A percentile compares a stretch with the other conserved stretches of the same genome.
Conservation (phyloP, 345 rosid genomes). For the Brassica cretica region DNA sequence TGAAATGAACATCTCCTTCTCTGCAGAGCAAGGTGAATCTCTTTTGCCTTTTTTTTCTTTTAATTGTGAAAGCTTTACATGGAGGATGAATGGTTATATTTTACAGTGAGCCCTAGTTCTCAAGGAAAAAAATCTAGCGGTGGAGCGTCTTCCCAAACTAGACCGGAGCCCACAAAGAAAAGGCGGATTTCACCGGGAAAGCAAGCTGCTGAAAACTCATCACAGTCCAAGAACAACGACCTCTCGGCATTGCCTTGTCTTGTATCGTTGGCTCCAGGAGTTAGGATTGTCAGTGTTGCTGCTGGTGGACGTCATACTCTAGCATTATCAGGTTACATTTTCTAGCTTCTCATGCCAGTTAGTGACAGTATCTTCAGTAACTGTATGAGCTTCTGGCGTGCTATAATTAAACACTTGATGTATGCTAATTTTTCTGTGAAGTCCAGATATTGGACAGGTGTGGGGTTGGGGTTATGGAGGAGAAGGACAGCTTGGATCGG, state of each 20-base stretch:
- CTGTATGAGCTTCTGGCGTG: constrained; percentile 16
- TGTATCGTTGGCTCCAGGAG: constrained; percentile 84
- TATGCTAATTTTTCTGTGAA: constrained; percentile 45
- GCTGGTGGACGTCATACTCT: constrained; percentile 98
- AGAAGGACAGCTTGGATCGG: constrained; percentile 99
- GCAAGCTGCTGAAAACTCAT: constrained; percentile 77
- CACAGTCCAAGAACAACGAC: constrained; percentile 67
- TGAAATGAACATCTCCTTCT: constrained; percentile 60
- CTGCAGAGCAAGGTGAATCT: constrained; percentile 10
- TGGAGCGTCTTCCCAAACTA: constrained; percentile 47
- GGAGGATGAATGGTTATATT: too few species aligned
- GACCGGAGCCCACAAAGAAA: constrained; percentile 69
- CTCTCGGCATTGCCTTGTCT: constrained; percentile 88
- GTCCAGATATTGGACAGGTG: constrained; percentile 94
- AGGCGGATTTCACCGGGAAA: constrained; percentile 65
- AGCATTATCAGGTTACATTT: constrained; percentile 74
- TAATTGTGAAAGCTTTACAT: too few species aligned
- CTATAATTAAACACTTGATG: constrained; percentile 21
- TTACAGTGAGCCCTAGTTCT: constrained; percentile 60
- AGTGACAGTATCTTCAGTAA: constrained; percentile 27
- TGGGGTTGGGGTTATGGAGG: constrained; percentile 99
- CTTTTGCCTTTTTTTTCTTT: too few species aligned
- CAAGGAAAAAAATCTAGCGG: constrained; percentile 58
- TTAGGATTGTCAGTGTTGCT: constrained; percentile 75
- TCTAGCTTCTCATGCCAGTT: constrained; percentile 3